Base-by-base conservation (phyloP, 495 filamentous ascomycete genomes). In the Chlorociboria aeruginascens region DNA sequence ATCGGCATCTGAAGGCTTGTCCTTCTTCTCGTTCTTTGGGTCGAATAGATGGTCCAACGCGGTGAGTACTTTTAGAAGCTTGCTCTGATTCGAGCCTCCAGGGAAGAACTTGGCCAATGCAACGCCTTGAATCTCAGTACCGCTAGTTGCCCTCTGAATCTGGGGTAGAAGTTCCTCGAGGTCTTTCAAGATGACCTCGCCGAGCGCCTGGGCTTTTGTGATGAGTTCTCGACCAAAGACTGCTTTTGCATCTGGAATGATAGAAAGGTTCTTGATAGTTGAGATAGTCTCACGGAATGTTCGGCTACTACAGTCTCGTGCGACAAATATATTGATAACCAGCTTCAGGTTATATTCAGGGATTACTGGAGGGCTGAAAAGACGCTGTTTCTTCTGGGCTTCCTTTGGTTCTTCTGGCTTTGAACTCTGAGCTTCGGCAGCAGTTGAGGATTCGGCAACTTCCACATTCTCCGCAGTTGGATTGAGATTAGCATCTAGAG, bases 11-110 rank as follows among this genome's bases (percentile, higher is more conserved):
- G 17, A 33, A 20, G 50, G 50, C 41, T 52, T 50, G 7, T 71
- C 67, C 57, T 77, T 77, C 59, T 77, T 77, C 54, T 76, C 74
- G 48, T 69, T 63, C 55, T 76, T 80, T 17, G 78, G 79, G 51
- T 90, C 86, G 59, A 96, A 99, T 45, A 99, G 68, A 62, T 97
- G 95, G 59, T 96, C 92, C 40, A 99, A 80, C 1, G 93, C 92
- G 2, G 89, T 95, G 13, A 99, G 65, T n/a, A 95, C 82, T 47
- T 93, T 82, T 16, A 96, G 74, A 37, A 99, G 68, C 63, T 97
- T 99, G 40, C 89, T 87, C 63, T 97, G 92, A 57, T 97, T 89
- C 8, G 92, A 96, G 49, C 85, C 86, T 29, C 88, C 81, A 6
- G 92, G 90, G 8, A 93, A 97, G 66, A 99, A 97, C 60, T 95